Percentiles rank a stretch among this genome's conserved stretches.
Evolutionary conservation across 306 rosid genomes (phyloP).

Genomic region (Vigna trinervia): DNA sequence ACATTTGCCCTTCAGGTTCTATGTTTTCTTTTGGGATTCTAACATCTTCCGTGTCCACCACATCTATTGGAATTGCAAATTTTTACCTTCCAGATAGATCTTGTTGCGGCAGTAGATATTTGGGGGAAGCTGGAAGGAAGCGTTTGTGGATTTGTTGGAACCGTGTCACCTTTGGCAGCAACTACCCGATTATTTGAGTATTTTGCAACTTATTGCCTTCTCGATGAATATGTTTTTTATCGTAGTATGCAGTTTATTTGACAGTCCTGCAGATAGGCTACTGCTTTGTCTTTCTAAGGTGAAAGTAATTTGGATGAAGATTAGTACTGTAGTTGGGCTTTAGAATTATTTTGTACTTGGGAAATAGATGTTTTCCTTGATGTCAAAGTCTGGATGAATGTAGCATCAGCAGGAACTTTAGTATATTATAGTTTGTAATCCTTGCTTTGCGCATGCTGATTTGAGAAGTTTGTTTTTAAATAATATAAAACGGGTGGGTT

Average conservation of each 20-base stretch:
- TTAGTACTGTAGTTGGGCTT: slow-evolving; percentile 26
- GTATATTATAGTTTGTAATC: slow-evolving; percentile 2
- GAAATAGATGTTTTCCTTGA: slow-evolving; percentile 13
- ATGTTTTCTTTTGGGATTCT: slow-evolving; percentile 24
- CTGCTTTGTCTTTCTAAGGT: slow-evolving; percentile 27
- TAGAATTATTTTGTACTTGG: slow-evolving; percentile 24
- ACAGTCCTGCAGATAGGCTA: slow-evolving; percentile 20
- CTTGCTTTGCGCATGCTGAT: neutral
- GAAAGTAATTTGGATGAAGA: slow-evolving; percentile 26
- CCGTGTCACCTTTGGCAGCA: slow-evolving; percentile 13
- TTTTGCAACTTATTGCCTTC: neutral
- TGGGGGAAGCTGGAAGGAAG: slow-evolving; percentile 33
- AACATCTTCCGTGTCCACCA: neutral
- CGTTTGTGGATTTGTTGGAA: slow-evolving; percentile 27
- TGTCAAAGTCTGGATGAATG: slow-evolving; percentile 21
- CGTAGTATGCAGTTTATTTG: slow-evolving; percentile 28
- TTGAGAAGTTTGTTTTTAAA: neutral
- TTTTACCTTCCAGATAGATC: slow-evolving; percentile 36
- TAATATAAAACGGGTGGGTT: neutral
- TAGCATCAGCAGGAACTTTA: slow-evolving; percentile 11
- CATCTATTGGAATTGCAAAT: slow-evolving; percentile 14
- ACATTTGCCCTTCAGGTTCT: slow-evolving; percentile 21
- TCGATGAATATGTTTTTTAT: slow-evolving; percentile 8
- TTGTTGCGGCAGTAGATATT: slow-evolving; percentile 42
- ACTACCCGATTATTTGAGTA: slow-evolving; percentile 16